Conservation (phyloP, 257 asterid species). For the Echites panduratus region DNA sequence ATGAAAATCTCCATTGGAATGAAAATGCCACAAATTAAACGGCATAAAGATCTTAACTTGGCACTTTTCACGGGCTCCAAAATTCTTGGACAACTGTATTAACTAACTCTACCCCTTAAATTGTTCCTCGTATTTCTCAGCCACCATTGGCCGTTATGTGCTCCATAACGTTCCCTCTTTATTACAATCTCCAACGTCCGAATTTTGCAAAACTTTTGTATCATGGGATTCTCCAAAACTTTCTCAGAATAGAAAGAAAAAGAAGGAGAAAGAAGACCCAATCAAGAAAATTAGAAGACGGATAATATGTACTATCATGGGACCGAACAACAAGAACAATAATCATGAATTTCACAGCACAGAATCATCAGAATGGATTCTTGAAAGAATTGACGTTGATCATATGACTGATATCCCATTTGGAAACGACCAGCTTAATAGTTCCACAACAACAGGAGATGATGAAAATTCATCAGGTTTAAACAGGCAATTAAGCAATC, state of each 20-base stretch:
- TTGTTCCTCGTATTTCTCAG: background rate
- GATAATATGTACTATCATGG: constrained; percentile 19
- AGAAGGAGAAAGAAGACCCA: background rate
- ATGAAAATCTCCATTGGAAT: background rate
- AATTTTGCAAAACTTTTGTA: background rate
- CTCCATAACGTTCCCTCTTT: background rate
- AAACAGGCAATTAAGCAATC: background rate
- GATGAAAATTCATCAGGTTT: background rate
- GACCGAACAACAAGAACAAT: constrained; percentile 8
- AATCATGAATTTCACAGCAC: constrained; percentile 14
- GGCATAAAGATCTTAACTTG: background rate
- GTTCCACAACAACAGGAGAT: background rate
- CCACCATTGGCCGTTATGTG: background rate
- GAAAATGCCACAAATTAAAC: background rate
- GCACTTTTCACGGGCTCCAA: background rate
- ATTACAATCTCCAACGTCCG: background rate
- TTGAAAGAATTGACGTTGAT: constrained; percentile 46
- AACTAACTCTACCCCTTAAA: background rate
- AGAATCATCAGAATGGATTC: constrained; percentile 44
- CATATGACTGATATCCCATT: constrained; percentile 33
- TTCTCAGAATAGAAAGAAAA: background rate
- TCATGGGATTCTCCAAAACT: no score
- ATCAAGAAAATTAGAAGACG: background rate
- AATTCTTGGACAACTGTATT: background rate
- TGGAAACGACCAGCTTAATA: background rate